phyloP scores from a whole-genome alignment of 2,329 filamentous ascomycete genomes.

The Clonostachys sp. region DNA sequence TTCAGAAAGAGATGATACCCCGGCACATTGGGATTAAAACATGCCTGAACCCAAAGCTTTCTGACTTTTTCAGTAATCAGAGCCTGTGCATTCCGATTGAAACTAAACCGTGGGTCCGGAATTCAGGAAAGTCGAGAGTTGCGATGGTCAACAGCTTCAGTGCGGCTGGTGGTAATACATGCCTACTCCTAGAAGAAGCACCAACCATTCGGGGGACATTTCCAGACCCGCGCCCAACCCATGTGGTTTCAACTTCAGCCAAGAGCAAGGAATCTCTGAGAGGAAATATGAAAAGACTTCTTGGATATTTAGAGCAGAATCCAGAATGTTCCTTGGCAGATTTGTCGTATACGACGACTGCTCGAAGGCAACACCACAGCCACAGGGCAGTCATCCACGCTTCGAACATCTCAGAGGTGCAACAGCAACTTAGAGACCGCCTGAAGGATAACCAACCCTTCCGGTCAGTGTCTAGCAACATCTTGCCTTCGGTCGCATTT shows the following conservation, averaged over 20 bases:
- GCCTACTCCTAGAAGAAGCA: not conserved
- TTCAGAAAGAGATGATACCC: slow-evolving; percentile 7
- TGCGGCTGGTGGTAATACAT: slow-evolving; percentile 2
- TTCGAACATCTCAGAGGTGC: slow-evolving; percentile 7
- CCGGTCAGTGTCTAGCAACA: slow-evolving; percentile 11
- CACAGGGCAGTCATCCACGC: slow-evolving; percentile 6
- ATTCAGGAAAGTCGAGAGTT: no score
- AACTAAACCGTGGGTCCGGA: not conserved
- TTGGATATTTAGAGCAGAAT: slow-evolving; percentile 34
- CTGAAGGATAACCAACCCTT: slow-evolving; percentile 6
- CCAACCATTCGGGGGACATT: slow-evolving; percentile 40
- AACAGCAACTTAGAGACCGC: slow-evolving; percentile 7
- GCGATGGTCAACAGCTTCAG: slow-evolving; percentile 6
- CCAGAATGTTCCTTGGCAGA: slow-evolving; percentile 29
- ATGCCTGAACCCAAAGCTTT: slow-evolving; percentile 1
- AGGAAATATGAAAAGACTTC: slow-evolving; percentile 12
- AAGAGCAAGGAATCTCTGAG: slow-evolving; percentile 13
- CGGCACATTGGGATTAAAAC: slow-evolving; percentile 4
- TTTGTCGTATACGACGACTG: slow-evolving; percentile 51
- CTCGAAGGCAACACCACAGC: slow-evolving; percentile 29
- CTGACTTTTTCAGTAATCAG: not conserved
- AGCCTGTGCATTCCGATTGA: not conserved
- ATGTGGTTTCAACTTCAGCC: slow-evolving; percentile 8
- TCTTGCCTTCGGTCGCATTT: slow-evolving; percentile 19
- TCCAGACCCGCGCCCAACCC: slow-evolving; percentile 33